A percentile compares a stretch with the other conserved stretches of the same genome.
Evolutionary conservation across 371 early-diverging fungal genomes (phyloP).

Genomic region (Globomyces sp.): DNA sequence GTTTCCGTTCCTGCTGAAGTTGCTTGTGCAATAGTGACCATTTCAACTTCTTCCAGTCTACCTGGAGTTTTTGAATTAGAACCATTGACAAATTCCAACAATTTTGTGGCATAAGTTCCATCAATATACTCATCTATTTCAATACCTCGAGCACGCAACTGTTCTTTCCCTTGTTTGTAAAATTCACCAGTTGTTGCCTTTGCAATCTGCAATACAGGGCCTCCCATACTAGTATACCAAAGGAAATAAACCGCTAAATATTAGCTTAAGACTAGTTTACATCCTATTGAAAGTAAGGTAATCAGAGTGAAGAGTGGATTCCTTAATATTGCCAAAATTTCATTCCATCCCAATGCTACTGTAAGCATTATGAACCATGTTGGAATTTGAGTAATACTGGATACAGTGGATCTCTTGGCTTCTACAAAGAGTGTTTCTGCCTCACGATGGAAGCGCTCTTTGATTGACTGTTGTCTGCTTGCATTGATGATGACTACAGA

Average conservation of each 20-base stretch:
- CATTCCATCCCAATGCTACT: conserved; percentile 89
- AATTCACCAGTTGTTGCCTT: conserved; percentile 33
- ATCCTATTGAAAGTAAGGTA: conserved; percentile 45
- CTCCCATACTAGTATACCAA: conserved; percentile 40
- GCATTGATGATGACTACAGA: neutral
- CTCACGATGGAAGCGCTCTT: conserved; percentile 80
- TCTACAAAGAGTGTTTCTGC: conserved; percentile 89
- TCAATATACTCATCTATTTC: neutral
- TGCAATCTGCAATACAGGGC: conserved; percentile 38
- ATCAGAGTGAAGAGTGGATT: conserved; percentile 73
- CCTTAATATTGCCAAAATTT: conserved; percentile 68
- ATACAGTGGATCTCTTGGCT: conserved; percentile 91
- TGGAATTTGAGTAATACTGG: conserved; percentile 83
- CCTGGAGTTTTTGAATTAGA: neutral
- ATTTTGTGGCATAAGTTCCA: neutral
- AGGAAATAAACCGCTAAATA: conserved; percentile 27
- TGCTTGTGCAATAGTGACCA: neutral
- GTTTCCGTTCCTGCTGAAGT: neutral
- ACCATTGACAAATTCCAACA: neutral
- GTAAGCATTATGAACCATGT: conserved; percentile 79
- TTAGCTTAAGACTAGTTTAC: conserved; percentile 19
- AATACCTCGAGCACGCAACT: neutral
- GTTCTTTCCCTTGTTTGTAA: conserved; percentile 22
- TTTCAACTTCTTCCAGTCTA: neutral
- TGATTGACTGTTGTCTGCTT: neutral